Percentiles rank a stretch among this genome's conserved stretches.
phyloP scores from a whole-genome alignment of 805 yeast genomes.

The Pichia membranifaciens region DNA sequence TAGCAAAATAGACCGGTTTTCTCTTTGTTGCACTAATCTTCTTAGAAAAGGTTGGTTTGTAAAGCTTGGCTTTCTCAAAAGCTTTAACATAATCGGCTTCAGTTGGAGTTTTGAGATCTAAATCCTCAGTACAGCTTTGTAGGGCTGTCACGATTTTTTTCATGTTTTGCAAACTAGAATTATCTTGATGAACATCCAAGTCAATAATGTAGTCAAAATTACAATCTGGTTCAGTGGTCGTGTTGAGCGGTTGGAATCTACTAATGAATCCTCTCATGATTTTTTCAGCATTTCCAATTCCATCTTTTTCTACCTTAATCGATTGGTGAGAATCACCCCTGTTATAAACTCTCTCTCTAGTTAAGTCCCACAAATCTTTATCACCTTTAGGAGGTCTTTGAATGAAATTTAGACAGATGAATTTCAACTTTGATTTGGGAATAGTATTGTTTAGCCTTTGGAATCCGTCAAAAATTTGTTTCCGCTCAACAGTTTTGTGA shows the following conservation, averaged over 20 bases:
- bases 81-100: constrained; percentile 40
- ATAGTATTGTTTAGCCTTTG: constrained; percentile 37
- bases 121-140: constrained; percentile 35
- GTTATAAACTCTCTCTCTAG: constrained; percentile 50
- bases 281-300: constrained; percentile 43
- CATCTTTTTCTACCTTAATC: constrained; percentile 48
- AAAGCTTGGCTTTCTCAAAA: constrained; percentile 45
- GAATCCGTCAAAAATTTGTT: constrained; percentile 54
- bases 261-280: constrained; percentile 72
- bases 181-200: constrained; percentile 37
- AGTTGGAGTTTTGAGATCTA: constrained; percentile 36
- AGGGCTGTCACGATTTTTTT: constrained; percentile 36
- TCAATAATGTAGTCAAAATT: constrained; percentile 61
- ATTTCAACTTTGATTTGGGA: constrained; percentile 43
- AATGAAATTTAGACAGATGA: constrained; percentile 62
- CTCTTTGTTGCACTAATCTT: constrained; percentile 15
- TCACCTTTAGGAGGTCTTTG: constrained; percentile 23
- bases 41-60: constrained; percentile 47
- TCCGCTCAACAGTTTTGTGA: constrained; percentile 64
- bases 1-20: constrained; percentile 43
- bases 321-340: constrained; percentile 91
- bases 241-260: constrained; percentile 58
- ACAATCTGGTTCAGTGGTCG: constrained; percentile 49
- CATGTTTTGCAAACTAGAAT: constrained; percentile 49
- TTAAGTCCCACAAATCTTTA: constrained; percentile 41